These are phyloP conservation scores for Silene coronaria DNA, from an alignment of 179 eudicot species.

Conservation along the genomic window DNA sequence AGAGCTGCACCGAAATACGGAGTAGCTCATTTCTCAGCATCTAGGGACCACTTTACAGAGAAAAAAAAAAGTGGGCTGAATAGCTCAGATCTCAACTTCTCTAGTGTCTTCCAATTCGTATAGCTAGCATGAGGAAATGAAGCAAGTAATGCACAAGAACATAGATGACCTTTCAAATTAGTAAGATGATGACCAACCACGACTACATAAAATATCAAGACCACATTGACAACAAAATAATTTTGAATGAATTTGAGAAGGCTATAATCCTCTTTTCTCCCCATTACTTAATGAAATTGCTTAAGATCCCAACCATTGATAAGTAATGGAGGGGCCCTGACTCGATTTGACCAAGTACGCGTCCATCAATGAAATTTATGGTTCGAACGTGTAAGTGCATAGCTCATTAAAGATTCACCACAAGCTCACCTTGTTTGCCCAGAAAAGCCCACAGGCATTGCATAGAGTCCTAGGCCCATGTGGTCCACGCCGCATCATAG, in stretches of 20 bases:
- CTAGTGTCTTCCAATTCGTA: no score
- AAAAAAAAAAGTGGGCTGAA: no score
- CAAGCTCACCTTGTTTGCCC: slow-evolving; percentile 73
- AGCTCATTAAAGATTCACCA: neutral
- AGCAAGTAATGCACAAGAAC: neutral
- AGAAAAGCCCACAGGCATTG: slow-evolving; percentile 81
- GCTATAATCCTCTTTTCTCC: neutral
- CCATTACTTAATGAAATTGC: neutral
- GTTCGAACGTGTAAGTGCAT: neutral
- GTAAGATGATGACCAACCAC: neutral
- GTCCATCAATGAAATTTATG: neutral
- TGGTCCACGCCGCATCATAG: slow-evolving; percentile 92
- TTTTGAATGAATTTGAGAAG: neutral
- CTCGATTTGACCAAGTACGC: neutral
- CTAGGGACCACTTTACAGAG: no score
- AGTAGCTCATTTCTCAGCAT: no score
- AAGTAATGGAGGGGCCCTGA: neutral
- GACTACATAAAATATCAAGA: neutral
- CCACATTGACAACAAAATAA: neutral
- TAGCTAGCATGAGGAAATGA: neutral
- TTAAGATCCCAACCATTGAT: neutral
- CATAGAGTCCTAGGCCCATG: slow-evolving; percentile 81
- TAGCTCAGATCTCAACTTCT: no score
- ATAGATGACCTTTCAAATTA: neutral
- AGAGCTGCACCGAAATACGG: neutral